Conservation (phyloP, 148 eudicot genomes). For the Limonium bicolor region DNA sequence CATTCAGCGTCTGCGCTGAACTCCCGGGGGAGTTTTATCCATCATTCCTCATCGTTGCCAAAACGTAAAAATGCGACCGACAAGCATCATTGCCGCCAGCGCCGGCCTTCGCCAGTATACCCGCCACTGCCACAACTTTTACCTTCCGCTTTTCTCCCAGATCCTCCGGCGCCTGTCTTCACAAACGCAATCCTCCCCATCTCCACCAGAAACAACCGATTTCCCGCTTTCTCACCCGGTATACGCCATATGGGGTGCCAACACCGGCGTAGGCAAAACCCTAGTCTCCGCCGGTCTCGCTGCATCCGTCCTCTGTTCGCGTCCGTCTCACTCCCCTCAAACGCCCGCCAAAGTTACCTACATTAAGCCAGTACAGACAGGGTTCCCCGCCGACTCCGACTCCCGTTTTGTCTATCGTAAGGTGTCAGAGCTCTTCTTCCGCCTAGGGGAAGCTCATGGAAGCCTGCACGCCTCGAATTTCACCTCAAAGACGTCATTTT, state of each 20-base stretch:
- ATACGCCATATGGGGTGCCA: constrained; percentile 60
- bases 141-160: background rate
- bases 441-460: constrained; percentile 5
- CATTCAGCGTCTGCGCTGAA: no score
- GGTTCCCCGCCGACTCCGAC: constrained; percentile 79
- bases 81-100: no score
- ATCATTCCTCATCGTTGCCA: no score
- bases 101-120: no score
- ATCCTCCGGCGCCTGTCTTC: constrained; percentile 8
- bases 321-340: background rate
- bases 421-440: constrained; percentile 23
- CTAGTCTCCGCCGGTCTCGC: constrained; percentile 82
- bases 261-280: constrained; percentile 93
- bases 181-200: constrained; percentile 4
- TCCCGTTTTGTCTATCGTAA: constrained; percentile 49
- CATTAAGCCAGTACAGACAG: constrained; percentile 82
- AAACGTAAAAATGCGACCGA: no score
- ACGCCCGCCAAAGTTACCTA: constrained; percentile 28
- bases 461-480: constrained; percentile 40
- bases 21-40: no score
- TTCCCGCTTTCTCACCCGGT: constrained; percentile 72
- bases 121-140: no score
- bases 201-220: constrained; percentile 7
- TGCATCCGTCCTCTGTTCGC: constrained; percentile 20
- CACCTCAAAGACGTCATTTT: constrained; percentile 16